A percentile compares a stretch with the other conserved stretches of the same genome.
These are phyloP conservation scores for Aspergillus fumigatiaffinis DNA, from an alignment of 2,329 filamentous ascomycete genomes.

Conservation along the genomic window DNA sequence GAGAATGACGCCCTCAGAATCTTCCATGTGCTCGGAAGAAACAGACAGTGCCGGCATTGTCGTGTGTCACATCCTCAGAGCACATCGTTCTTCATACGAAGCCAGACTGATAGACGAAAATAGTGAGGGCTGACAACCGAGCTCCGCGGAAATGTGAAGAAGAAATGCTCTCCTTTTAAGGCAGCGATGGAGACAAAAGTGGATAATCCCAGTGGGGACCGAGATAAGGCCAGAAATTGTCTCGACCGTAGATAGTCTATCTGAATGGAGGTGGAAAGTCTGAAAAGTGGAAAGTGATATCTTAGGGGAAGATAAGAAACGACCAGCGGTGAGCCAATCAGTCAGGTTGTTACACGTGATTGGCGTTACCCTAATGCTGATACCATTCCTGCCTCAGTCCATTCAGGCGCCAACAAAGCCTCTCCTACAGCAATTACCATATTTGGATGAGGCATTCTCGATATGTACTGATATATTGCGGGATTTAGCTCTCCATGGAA, in stretches of 20 bases:
- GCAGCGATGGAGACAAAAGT: slow-evolving; percentile 1
- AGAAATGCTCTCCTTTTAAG: slow-evolving; percentile 4
- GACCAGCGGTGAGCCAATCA: background rate
- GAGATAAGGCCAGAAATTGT: background rate
- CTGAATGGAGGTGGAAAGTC: background rate
- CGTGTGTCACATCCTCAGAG: background rate
- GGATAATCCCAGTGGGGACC: background rate
- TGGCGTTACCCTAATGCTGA: background rate
- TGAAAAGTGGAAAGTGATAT: background rate
- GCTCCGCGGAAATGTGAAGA: slow-evolving; percentile 7
- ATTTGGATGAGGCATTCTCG: too few relatives aligned
- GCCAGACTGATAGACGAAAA: background rate
- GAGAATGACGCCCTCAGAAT: background rate
- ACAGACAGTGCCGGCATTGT: too few relatives aligned
- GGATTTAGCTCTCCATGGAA: too few relatives aligned
- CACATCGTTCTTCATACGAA: background rate
- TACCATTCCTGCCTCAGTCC: background rate
- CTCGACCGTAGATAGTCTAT: background rate
- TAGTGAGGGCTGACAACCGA: background rate
- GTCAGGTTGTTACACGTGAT: background rate
- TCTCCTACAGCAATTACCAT: too few relatives aligned
- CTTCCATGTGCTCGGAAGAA: background rate
- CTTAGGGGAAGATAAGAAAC: background rate
- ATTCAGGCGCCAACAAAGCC: background rate
- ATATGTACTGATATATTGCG: background rate